Base-by-base conservation (phyloP, 2,329 filamentous ascomycete species). In the Colletotrichum noveboracense region DNA sequence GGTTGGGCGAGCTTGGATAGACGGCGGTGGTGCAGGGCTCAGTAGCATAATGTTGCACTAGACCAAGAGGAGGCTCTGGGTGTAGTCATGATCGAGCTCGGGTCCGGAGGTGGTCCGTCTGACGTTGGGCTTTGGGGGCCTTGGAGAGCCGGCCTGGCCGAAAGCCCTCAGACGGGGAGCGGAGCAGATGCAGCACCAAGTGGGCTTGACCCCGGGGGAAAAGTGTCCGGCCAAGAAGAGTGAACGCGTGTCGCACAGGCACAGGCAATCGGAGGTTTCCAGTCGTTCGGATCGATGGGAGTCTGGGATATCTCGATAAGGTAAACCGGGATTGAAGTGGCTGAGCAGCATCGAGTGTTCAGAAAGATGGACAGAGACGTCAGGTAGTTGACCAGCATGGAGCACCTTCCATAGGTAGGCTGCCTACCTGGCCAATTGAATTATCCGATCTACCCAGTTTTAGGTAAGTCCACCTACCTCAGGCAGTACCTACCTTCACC, bases 51-150 rank as follows among this genome's bases (percentile, higher is more conserved):
- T 26, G 18, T 65, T 74, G 48, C 74, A 65, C 70, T 73, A 74
- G 28, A 69, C 64, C 64, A 28, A 75, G 70, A 75, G 34, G 32
- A 65, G 70, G 65, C 56, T 34, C 48, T 58, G 58, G 65, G 36
- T 60, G 58, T 74, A 65, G 28, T 66, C 56, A 68, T 68, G 62
- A 43, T 70, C 38, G 71, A 75, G 71, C 71, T 76, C 66, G 62
- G 71, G 30, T 69, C 74, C 74, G 65, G 58, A 73, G 70, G 64
- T 72, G 74, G 65, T 66, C 74, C 74, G 74, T 56, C 48, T 74
- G 32, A 32, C 32, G 73, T 67, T 64, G 62, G 62, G 68, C 62
- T 72, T 43, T 34, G 60, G 26, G 67, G 68, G 61, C 52, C 61
- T 61, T 75, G 60, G n/a, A 52, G 70, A 65, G 64, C 70, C 74